Percentiles rank a stretch among this genome's conserved stretches.
These are phyloP conservation scores for Neonothopanus nambi DNA, from an alignment of 1,284 basidiomycete species.

Conservation along the genomic window DNA sequence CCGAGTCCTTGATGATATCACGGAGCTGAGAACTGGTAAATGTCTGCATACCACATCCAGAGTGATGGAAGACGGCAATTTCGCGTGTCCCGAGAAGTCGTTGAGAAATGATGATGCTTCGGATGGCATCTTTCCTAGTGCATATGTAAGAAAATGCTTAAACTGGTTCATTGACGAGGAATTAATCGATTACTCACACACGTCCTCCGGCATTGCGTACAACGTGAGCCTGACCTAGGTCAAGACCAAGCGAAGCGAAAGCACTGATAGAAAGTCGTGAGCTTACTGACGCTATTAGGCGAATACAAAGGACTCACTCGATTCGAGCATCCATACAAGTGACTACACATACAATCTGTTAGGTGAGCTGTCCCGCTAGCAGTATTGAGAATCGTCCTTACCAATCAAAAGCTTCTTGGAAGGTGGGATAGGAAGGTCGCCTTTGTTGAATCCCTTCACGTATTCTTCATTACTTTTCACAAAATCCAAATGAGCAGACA, in stretches of 20 bases:
- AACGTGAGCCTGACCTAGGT: conserved; percentile 18
- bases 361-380: background rate
- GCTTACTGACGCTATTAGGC: background rate
- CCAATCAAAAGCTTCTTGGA: conserved; percentile 20
- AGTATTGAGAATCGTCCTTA: background rate
- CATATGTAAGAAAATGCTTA: background rate
- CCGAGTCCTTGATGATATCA: conserved; percentile 40
- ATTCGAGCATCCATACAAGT: conserved; percentile 25
- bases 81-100: conserved; percentile 66
- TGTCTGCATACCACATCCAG: conserved; percentile 67
- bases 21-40: conserved; percentile 55
- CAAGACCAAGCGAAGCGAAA: conserved; percentile 15
- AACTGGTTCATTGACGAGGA: background rate
- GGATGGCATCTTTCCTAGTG: conserved; percentile 57
- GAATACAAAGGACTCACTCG: conserved; percentile 15
- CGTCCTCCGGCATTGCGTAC: conserved; percentile 17
- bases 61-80: conserved; percentile 67
- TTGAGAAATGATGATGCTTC: conserved; percentile 68
- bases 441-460: conserved; percentile 17
- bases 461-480: conserved; percentile 19
- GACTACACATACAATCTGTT: conserved; percentile 9
- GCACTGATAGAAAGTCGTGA: conserved; percentile 2
- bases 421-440: conserved; percentile 17
- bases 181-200: conserved; percentile 11
- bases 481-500: conserved; percentile 18